Evolutionary conservation across 75 land plant species (phyloP), one percentile per base, ranked within the genome.

Genomic region (Isoetes taiwanensis): DNA sequence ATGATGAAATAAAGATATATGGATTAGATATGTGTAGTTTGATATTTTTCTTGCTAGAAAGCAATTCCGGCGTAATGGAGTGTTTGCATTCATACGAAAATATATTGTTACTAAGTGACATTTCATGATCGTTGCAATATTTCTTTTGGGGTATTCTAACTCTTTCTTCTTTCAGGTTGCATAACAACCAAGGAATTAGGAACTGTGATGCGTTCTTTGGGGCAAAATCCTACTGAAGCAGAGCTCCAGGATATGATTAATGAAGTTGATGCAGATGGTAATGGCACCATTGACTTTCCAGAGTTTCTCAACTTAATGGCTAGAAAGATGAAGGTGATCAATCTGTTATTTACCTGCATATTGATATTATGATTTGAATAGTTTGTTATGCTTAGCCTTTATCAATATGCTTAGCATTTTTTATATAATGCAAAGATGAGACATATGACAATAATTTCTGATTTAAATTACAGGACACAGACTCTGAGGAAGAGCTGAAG

Each of bases 231-330:
- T 19, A 77, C 80, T 0, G 80, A 77, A 34, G 80, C 80, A 3
- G 80, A 77, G 65, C 80, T 77, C n/a, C 80, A 77, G 58, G 80
- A 77, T 46, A 76, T 77, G 80, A 77, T 77, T 30, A 77, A 76
- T 50, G 80, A 77, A 34, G 80, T 83, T 4, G 86, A 83, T 62
- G 86, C 86, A 10, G 86, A 83, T 62, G 86, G 86, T 2, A 83
- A 77, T 37, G 86, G 86, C 23, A 82, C 86, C 2, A 80, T 82
- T 39, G 85, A 82, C 43, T 82, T 82, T 39, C 73, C 86, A 1
- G 86, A 82, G 68, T 82, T 82, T 57, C 63, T 82, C 28, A 82
- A 76, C 63, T 73, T 82, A 11, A 82, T 82, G 85, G 85, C 85
- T 5, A 58, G 85, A 14, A 82, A 82, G 58, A 81, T 82, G 85